Percentiles rank a stretch among this genome's conserved stretches.
phyloP scores from a whole-genome alignment of 2,329 filamentous ascomycete species.

The Xylariaceae sp. region DNA sequence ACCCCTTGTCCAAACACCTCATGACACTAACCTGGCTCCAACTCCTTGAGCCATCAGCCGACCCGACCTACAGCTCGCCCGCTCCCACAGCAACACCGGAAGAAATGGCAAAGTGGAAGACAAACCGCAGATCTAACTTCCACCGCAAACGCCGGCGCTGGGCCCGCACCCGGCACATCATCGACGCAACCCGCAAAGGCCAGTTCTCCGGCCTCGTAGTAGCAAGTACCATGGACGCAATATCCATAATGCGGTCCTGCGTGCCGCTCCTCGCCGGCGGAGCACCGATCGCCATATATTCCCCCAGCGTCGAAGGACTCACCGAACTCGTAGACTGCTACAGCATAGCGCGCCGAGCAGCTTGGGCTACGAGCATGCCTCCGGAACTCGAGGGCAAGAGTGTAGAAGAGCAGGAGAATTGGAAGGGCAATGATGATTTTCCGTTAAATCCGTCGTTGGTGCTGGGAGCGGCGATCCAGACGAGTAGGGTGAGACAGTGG shows the following conservation, averaged over 20 bases:
- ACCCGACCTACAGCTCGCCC: constrained; percentile 67
- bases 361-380: constrained; percentile 60
- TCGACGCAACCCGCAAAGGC: constrained; percentile 70
- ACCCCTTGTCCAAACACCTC: constrained; percentile 79
- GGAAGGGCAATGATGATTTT: constrained; percentile 68
- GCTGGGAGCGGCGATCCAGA: constrained; percentile 76
- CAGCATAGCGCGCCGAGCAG: constrained; percentile 71
- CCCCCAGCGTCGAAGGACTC: constrained; percentile 74
- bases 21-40: constrained; percentile 89
- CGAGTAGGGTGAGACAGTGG: constrained; percentile 72
- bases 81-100: constrained; percentile 58
- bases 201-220: constrained; percentile 81
- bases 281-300: constrained; percentile 82
- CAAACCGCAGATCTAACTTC: constrained; percentile 77
- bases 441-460: constrained; percentile 82
- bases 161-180: constrained; percentile 66
- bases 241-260: constrained; percentile 67
- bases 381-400: constrained; percentile 42
- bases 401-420: constrained; percentile 48
- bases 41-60: constrained; percentile 70
- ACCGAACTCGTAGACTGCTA: constrained; percentile 77
- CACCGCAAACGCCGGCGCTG: constrained; percentile 85
- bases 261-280: constrained; percentile 81
- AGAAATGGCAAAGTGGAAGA: constrained; percentile 68
- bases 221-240: constrained; percentile 76